Percentiles rank a stretch among this genome's conserved stretches.
Evolutionary conservation across 2,329 filamentous ascomycete species (phyloP).

Genomic region (Madurella fahalii): DNA sequence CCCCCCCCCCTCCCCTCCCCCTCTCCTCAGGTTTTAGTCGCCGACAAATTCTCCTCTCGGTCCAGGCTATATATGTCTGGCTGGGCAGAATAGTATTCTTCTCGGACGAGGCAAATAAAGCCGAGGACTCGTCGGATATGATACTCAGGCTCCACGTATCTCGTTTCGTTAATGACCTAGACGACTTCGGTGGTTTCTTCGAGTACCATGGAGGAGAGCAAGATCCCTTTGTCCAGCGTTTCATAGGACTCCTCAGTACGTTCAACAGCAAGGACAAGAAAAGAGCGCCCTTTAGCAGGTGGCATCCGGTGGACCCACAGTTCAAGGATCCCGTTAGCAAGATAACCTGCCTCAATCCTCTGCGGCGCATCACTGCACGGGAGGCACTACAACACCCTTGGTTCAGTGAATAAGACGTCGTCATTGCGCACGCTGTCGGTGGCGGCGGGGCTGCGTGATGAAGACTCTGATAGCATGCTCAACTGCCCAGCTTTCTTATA

Average conservation of each 20-base stretch:
- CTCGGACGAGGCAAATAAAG: conserved; percentile 8
- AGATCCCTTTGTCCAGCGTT: conserved; percentile 3
- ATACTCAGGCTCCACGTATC: conserved; percentile 10
- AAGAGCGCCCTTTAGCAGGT: conserved; percentile 1
- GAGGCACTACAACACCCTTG: conserved; percentile 12
- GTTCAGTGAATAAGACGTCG: conserved; percentile 1
- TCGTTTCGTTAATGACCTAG: not conserved
- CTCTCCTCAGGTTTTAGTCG: too few relatives aligned
- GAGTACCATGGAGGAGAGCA: conserved; percentile 10
- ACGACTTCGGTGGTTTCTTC: conserved; percentile 6
- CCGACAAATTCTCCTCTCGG: not conserved
- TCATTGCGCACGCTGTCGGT: not conserved
- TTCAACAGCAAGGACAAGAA: conserved; percentile 1
- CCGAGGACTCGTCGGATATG: conserved; percentile 7
- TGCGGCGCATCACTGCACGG: conserved; percentile 7
- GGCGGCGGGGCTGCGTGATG: too few relatives aligned
- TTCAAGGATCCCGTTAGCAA: conserved; percentile 9
- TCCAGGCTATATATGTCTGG: conserved; percentile 12
- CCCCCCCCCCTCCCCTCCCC: too few relatives aligned
- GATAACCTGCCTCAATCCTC: conserved; percentile 11
- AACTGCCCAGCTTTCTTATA: too few relatives aligned
- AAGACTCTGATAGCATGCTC: too few relatives aligned
- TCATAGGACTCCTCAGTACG: not conserved
- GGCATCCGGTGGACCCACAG: conserved; percentile 6
- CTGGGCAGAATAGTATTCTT: conserved; percentile 4